phyloP scores from a whole-genome alignment of 805 yeast genomes.

The Metschnikowia vanudenii region DNA sequence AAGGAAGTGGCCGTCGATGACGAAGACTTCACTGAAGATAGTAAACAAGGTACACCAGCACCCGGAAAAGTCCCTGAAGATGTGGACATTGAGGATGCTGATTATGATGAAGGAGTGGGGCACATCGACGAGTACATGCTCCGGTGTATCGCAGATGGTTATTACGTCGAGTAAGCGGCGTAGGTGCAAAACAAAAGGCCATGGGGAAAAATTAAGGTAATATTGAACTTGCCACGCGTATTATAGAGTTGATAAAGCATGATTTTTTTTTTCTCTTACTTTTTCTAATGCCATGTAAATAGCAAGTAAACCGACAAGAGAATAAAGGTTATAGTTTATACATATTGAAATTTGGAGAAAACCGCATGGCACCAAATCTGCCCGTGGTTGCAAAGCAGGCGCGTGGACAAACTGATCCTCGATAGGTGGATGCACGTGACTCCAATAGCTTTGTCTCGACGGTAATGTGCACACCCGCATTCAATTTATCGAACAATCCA shows the following conservation, averaged over 20 bases:
- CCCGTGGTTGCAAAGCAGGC: neutral
- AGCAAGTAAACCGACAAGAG: too few species aligned
- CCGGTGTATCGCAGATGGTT: conserved; percentile 81
- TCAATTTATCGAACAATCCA: conserved; percentile 9
- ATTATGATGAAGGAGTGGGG: conserved; percentile 62
- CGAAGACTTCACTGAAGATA: conserved; percentile 73
- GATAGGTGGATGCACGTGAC: conserved; percentile 1
- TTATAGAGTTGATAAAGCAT: neutral
- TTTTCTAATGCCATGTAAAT: too few species aligned
- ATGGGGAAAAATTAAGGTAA: neutral
- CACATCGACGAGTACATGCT: conserved; percentile 98
- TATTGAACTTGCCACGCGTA: neutral
- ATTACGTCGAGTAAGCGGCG: conserved; percentile 37
- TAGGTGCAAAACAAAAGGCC: neutral
- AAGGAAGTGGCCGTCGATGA: conserved; percentile 79
- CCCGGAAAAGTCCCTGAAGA: conserved; percentile 32
- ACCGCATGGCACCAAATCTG: too few species aligned
- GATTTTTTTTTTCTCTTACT: too few species aligned
- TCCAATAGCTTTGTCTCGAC: neutral
- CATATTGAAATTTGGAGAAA: too few species aligned
- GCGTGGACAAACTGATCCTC: neutral
- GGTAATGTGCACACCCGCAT: conserved; percentile 10
- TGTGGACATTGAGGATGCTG: conserved; percentile 29
- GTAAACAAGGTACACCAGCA: conserved; percentile 25
- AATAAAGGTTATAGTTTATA: too few species aligned